Evolutionary conservation across 495 filamentous ascomycete genomes (phyloP), one percentile per base, ranked within the genome.

Genomic region (Neurospora sp.): DNA sequence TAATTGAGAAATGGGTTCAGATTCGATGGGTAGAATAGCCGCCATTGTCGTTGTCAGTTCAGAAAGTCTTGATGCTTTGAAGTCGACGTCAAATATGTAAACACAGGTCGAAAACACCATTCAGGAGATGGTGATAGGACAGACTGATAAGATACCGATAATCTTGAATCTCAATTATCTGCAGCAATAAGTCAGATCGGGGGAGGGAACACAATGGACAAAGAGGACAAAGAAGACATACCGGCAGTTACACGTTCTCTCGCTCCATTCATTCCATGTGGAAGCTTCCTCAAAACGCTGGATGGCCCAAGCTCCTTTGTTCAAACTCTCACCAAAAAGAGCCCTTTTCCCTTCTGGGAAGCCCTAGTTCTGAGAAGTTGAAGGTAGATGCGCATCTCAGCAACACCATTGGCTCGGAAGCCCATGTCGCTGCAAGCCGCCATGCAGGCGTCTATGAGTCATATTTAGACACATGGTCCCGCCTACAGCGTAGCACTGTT

Each of bases 361-460:
- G 54, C 54, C 54, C 54, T 66, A 31, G 59, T 39, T 72, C 73
- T 76, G 77, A 80, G 76, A 80, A 73, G 46, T 44, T 70, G 70
- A 72, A 70, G 74, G 78, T 78, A 16, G 73, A 74, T 73, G 75
- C 59, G 44, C 14, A 39, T 73, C 73, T 41, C 42, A 31, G 69
- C 14, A 3, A 11, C 42, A 11, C 73, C 69, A 80, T 79, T 80
- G 80, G 80, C 40, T 37, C 41, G 54, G 69, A 70, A 75, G 39
- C 42, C 38, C 23, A 46, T 71, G 48, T 69, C 72, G 48, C 41
- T 79, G 78, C 76, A 78, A 76, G 70, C 72, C 75, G 76, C 75
- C 74, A 62, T 77, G 75, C 73, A 75, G 76, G 76, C 79, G 74
- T 76, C 73, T 79, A 75, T 80, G 77, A 80, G 73, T 81, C 76